Percentiles rank a stretch among this genome's conserved stretches.
These are phyloP conservation scores for Stephanodiscus minutulus DNA, from an alignment of 108 stramenopile genomes.

Conservation along the genomic window DNA sequence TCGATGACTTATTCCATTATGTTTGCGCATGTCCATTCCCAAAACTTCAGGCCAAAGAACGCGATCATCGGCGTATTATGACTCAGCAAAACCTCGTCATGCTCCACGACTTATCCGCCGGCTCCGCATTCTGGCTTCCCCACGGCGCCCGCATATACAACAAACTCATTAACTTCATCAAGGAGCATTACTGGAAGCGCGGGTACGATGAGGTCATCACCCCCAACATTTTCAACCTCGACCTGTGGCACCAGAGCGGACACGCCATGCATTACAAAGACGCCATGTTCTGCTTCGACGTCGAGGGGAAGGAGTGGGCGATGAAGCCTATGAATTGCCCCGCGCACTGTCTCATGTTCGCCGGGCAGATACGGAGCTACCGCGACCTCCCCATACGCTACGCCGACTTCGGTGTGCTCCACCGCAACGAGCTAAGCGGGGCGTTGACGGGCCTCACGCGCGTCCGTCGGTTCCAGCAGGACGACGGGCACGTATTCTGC, in stretches of 20 bases:
- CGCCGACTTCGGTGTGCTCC: slow-evolving; percentile 99
- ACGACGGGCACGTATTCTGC: slow-evolving; percentile 99
- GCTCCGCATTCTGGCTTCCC: slow-evolving; percentile 96
- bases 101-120: slow-evolving; percentile 97
- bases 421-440: slow-evolving; percentile 96
- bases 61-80: slow-evolving; percentile 96
- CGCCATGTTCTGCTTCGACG: slow-evolving; percentile 95
- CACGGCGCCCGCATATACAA: slow-evolving; percentile 99
- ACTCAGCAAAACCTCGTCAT: slow-evolving; percentile 95
- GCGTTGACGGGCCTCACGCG: slow-evolving; percentile 98
- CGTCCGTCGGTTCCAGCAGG: slow-evolving; percentile 99
- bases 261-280: slow-evolving; percentile 99
- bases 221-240: slow-evolving; percentile 98
- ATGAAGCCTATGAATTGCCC: slow-evolving; percentile 99
- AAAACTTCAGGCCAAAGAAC: slow-evolving; percentile 86
- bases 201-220: slow-evolving; percentile 99
- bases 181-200: slow-evolving; percentile 93
- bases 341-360: slow-evolving; percentile 97
- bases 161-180: slow-evolving; percentile 94
- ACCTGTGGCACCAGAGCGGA: slow-evolving; percentile 96
- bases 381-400: slow-evolving; percentile 97
- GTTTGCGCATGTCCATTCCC: not conserved
- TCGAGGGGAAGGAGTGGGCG: slow-evolving; percentile 93
- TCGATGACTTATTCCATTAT: not conserved
- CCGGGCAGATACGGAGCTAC: slow-evolving; percentile 85